Evolutionary conservation across 768 basidiomycete genomes (phyloP), one percentile per base, ranked within the genome.

Genomic region (Symmetrospora coprosmae): DNA sequence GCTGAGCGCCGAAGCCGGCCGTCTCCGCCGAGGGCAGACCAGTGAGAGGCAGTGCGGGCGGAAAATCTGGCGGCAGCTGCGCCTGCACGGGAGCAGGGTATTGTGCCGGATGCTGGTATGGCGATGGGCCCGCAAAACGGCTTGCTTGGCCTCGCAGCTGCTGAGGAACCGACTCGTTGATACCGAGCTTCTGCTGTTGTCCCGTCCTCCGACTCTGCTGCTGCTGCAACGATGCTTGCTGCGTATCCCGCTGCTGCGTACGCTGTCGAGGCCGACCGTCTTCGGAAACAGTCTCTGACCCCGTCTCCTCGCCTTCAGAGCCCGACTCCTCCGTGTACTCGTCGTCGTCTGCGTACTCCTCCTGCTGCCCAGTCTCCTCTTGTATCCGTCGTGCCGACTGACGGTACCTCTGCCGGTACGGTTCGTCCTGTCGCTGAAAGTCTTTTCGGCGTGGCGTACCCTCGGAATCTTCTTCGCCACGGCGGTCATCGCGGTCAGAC

Each of bases 71-170:
- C 8, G 55, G 55, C 19, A 58, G 30, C 27, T 58, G 55, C 3
- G 55, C 43, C 13, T 40, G 43, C 21, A 58, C 55, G 2, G 55
- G 55, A 4, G 55, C 55, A 6, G 55, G 55, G 21, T 45, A 46
- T 46, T 58, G 55, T 38, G 55, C 55, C 17, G 55, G 55, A 21
- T 58, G 55, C 30, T 58, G 55, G 46, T 58, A 58, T 31, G 55
- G 55, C 6, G 43, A 58, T 5, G 39, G 55, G 17, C 55, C 39
- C 9, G 2, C 8, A 25, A 46, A 16, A 23, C 16, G 43, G 11
- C 9, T n/a, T n/a, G n/a, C n/a, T n/a, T n/a, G n/a, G n/a, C n/a
- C n/a, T n/a, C n/a, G n/a, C n/a, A n/a, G n/a, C n/a, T n/a, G n/a
- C n/a, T n/a, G n/a, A n/a, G n/a, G n/a, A n/a, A n/a, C n/a, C n/a